Conservation (phyloP, 129 eudicot genomes). For the Glebionis coronaria region DNA sequence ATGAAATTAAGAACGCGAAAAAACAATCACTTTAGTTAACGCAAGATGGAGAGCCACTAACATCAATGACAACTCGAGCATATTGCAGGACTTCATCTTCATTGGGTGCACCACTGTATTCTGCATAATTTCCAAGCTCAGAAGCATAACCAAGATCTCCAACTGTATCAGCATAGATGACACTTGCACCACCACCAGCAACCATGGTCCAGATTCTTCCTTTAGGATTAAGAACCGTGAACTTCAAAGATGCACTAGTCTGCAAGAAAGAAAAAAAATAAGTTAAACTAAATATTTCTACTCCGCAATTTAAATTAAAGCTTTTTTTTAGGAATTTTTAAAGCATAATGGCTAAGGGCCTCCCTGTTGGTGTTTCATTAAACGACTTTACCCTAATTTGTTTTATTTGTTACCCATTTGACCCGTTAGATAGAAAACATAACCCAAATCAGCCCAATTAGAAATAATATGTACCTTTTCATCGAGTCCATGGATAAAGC, state of each 20-base stretch:
- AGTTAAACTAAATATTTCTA: neutral
- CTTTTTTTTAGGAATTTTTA: neutral
- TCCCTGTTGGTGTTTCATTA: too few relatives aligned
- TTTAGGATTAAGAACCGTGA: constrained; percentile 83
- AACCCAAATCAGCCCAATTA: neutral
- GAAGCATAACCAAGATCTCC: constrained; percentile 96
- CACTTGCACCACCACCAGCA: constrained; percentile 99
- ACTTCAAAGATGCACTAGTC: constrained; percentile 93
- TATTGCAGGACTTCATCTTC: constrained; percentile 92
- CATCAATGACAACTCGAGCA: constrained; percentile 94
- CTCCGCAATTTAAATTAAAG: neutral
- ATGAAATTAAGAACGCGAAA: neutral
- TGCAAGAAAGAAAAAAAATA: constrained; percentile 17
- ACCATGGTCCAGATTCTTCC: constrained; percentile 99
- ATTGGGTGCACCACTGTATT: constrained; percentile 95
- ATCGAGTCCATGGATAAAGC: constrained; percentile 75
- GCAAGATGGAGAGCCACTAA: constrained; percentile 28
- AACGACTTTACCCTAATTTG: too few relatives aligned
- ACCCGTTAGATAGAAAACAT: neutral
- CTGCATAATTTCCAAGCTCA: constrained; percentile 96
- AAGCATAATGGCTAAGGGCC: neutral
- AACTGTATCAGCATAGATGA: constrained; percentile 91
- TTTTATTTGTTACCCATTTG: too few relatives aligned
- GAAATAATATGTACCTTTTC: constrained; percentile 51
- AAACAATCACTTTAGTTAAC: neutral